Evolutionary conservation across 345 rosid genomes (phyloP).

Genomic region (Citrus sp.): DNA sequence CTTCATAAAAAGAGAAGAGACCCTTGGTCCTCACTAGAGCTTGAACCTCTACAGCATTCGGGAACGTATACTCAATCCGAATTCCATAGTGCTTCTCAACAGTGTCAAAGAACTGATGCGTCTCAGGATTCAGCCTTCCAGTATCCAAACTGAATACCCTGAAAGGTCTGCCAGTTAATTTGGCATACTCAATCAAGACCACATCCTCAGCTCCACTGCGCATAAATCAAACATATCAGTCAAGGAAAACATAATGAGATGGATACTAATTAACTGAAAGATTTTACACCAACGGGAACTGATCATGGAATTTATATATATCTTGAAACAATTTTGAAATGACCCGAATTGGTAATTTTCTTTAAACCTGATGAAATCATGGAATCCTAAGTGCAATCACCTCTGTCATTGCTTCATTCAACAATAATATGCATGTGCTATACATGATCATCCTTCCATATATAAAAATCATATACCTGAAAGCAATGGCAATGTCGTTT

Average conservation of each 20-base stretch:
- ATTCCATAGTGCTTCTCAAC: conserved; percentile 15
- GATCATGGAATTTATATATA: not conserved
- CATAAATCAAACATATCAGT: not conserved
- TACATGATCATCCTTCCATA: not conserved
- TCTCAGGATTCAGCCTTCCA: conserved; percentile 11
- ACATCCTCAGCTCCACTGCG: conserved; percentile 12
- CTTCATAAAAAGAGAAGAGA: conserved; percentile 8
- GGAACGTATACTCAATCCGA: conserved; percentile 6
- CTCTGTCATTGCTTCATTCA: not conserved
- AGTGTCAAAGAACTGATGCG: conserved; percentile 11
- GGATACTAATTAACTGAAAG: not conserved
- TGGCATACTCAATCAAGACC: conserved; percentile 12
- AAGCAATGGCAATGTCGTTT: conserved; percentile 18
- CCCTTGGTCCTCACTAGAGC: conserved; percentile 12
- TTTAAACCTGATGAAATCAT: not conserved
- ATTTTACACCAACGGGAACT: not conserved
- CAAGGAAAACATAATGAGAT: not conserved
- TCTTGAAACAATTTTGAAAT: not conserved
- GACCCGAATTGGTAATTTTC: not conserved
- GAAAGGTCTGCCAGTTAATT: conserved; percentile 10
- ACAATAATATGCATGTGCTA: not conserved
- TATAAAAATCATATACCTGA: not conserved
- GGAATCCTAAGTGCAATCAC: not conserved
- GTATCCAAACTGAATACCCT: conserved; percentile 18
- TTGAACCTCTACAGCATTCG: conserved; percentile 13